Percentiles rank a stretch among this genome's conserved stretches.
Conservation (phyloP, 495 filamentous ascomycete species). For the Penicillium manginii region DNA sequence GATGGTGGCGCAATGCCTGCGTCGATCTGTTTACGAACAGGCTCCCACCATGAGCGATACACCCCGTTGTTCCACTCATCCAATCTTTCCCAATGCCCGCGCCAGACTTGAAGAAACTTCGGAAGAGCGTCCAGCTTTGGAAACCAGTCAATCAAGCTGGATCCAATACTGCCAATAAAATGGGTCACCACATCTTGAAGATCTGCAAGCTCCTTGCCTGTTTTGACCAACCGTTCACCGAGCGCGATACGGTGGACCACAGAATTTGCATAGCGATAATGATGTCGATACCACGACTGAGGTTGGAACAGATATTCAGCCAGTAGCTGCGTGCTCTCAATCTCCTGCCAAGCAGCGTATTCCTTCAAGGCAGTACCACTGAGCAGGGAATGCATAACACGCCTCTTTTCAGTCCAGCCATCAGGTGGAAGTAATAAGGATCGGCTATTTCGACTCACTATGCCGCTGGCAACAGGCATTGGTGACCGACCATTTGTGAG, state of each 20-base stretch:
- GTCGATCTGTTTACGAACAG: slow-evolving; percentile 25
- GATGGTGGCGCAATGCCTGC: slow-evolving; percentile 30
- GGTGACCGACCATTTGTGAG: slow-evolving; percentile 38
- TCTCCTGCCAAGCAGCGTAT: slow-evolving; percentile 43
- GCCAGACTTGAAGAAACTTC: slow-evolving; percentile 43
- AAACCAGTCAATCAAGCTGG: slow-evolving; percentile 43
- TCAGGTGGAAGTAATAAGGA: slow-evolving; percentile 32
- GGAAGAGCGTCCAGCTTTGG: slow-evolving; percentile 41
- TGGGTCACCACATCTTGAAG: slow-evolving; percentile 30
- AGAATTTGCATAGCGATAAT: slow-evolving; percentile 47
- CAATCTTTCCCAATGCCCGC: slow-evolving; percentile 34
- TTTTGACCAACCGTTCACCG: slow-evolving; percentile 27
- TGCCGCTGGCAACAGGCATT: slow-evolving; percentile 38
- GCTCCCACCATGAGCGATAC: slow-evolving; percentile 42
- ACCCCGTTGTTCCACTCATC: slow-evolving; percentile 34
- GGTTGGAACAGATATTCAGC: slow-evolving; percentile 38
- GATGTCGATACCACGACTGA: slow-evolving; percentile 40
- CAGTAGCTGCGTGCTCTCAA: slow-evolving; percentile 44
- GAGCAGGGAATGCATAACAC: slow-evolving; percentile 48
- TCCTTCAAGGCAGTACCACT: slow-evolving; percentile 36
- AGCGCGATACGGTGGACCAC: slow-evolving; percentile 43
- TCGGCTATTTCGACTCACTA: slow-evolving; percentile 36
- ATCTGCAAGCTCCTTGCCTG: slow-evolving; percentile 28
- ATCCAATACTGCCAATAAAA: slow-evolving; percentile 33
- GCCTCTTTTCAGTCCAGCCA: slow-evolving; percentile 36